A percentile compares a stretch with the other conserved stretches of the same genome.
Evolutionary conservation across 2,329 filamentous ascomycete species (phyloP).

Genomic region (Xylaria multiplex): DNA sequence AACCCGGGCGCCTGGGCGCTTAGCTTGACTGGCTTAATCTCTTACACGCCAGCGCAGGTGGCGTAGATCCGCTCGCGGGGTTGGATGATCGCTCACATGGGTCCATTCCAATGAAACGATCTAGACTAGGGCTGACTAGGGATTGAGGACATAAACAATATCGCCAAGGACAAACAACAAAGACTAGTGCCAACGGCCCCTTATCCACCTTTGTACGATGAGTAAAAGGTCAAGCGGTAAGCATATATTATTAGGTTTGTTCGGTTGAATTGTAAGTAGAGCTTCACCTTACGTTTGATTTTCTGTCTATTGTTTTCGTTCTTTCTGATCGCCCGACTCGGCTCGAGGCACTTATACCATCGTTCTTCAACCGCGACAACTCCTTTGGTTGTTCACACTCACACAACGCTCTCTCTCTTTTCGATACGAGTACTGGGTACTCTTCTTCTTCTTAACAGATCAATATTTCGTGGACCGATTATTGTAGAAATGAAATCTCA

Average conservation of each 20-base stretch:
- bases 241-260: slow-evolving; percentile 14
- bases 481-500: slow-evolving; percentile 30
- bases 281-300: slow-evolving; percentile 12
- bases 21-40: slow-evolving; percentile 26
- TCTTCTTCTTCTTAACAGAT: slow-evolving; percentile 9
- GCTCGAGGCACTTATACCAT: slow-evolving; percentile 32
- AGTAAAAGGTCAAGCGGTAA: slow-evolving; percentile 24
- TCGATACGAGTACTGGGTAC: slow-evolving; percentile 25
- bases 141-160: slow-evolving; percentile 13
- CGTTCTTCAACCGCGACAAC: slow-evolving; percentile 17
- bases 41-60: slow-evolving; percentile 30
- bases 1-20: slow-evolving; percentile 29
- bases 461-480: slow-evolving; percentile 22
- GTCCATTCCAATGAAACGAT: slow-evolving; percentile 32
- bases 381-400: slow-evolving; percentile 7
- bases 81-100: slow-evolving; percentile 24
- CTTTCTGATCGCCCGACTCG: slow-evolving; percentile 26
- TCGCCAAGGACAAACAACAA: slow-evolving; percentile 16
- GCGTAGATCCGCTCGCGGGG: slow-evolving; percentile 29
- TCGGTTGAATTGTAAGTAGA: background rate
- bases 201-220: slow-evolving; percentile 26
- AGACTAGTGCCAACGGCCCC: slow-evolving; percentile 2
- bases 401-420: background rate
- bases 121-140: slow-evolving; percentile 16
- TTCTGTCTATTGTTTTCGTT: slow-evolving; percentile 11